A percentile compares a stretch with the other conserved stretches of the same genome.
Conservation (phyloP, 768 basidiomycete genomes). For the Mycena epipterygia region DNA sequence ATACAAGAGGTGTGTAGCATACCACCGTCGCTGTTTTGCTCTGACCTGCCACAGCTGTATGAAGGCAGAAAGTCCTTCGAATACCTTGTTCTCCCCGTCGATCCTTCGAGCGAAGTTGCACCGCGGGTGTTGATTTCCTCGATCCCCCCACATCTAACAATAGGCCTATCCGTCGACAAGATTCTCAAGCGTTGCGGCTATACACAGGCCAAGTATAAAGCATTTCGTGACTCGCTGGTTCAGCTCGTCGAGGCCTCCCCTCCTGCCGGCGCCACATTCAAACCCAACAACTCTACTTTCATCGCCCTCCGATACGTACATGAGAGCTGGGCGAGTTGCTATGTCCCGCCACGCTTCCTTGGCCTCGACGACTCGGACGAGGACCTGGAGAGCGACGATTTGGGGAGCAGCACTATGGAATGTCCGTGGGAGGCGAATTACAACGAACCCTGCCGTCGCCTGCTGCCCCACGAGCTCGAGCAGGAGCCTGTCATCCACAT, state of each 20-base stretch:
- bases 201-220: not conserved
- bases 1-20: not conserved
- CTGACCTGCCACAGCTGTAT: not conserved
- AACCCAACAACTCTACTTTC: not conserved
- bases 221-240: not conserved
- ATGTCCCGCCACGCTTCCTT: constrained; percentile 5
- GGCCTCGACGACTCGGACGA: not conserved
- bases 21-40: not conserved
- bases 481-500: not conserved
- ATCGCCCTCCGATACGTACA: not conserved
- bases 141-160: constrained; percentile 12
- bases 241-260: not conserved
- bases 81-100: constrained; percentile 4
- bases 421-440: constrained; percentile 3
- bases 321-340: not conserved
- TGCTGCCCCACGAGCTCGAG: constrained; percentile 11
- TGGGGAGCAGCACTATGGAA: not conserved
- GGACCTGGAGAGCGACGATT: not conserved
- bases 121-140: not conserved
- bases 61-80: constrained; percentile 13
- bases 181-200: not conserved
- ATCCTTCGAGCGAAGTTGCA: not conserved
- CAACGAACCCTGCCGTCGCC: constrained; percentile 22
- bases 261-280: not conserved
- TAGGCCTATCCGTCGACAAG: not conserved